phyloP scores from a whole-genome alignment of 2,329 filamentous ascomycete species.

The Aspergillus piperis region DNA sequence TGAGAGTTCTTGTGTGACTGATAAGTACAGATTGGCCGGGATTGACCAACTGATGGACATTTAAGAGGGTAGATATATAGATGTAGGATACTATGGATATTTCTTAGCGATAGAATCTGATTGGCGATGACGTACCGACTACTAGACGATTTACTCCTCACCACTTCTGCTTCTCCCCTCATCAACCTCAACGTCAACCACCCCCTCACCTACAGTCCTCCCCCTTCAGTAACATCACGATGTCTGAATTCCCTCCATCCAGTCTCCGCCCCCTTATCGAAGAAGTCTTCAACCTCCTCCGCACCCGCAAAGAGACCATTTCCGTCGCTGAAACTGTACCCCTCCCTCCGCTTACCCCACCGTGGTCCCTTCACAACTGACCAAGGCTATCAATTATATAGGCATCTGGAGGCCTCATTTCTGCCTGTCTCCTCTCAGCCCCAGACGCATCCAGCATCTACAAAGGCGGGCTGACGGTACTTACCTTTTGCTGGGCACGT shows the following conservation, averaged over 20 bases:
- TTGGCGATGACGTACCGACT: background rate
- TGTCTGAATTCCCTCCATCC: conserved; percentile 35
- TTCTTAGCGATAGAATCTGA: background rate
- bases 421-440: conserved; percentile 58
- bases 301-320: conserved; percentile 58
- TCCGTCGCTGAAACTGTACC: conserved; percentile 62
- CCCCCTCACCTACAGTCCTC: background rate
- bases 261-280: conserved; percentile 46
- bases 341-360: background rate
- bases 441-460: conserved; percentile 62
- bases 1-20: conserved; percentile 2
- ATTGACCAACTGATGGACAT: conserved; percentile 23
- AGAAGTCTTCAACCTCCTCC: conserved; percentile 57
- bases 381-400: conserved; percentile 22
- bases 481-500: background rate
- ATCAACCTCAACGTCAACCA: background rate
- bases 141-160: background rate
- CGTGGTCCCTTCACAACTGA: background rate
- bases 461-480: conserved; percentile 61
- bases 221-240: conserved; percentile 9
- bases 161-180: background rate
- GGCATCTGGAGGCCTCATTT: conserved; percentile 65
- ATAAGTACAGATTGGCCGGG: conserved; percentile 18
- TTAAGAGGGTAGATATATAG: background rate
- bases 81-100: background rate